phyloP scores from a whole-genome alignment of 2,329 filamentous ascomycete species.

The Thelonectria olida region DNA sequence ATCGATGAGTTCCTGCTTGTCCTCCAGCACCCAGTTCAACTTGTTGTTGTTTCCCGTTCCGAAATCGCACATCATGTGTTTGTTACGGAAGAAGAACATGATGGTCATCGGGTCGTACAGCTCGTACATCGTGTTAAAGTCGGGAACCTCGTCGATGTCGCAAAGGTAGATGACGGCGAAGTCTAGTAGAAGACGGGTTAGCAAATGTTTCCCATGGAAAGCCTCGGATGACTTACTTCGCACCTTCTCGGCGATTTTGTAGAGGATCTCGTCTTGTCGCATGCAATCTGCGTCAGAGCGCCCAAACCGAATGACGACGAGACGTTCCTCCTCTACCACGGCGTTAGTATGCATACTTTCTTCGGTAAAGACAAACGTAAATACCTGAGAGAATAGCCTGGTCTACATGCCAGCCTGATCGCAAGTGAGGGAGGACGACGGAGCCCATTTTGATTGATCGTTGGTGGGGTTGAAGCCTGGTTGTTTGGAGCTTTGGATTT shows the following conservation, averaged over 20 bases:
- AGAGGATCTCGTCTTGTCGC: conserved; percentile 89
- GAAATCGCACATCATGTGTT: conserved; percentile 99
- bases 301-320: conserved; percentile 94
- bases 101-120: conserved; percentile 92
- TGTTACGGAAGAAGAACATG: conserved; percentile 98
- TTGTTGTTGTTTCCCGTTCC: conserved; percentile 99
- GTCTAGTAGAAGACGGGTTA: conserved; percentile 46
- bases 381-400: conserved; percentile 77
- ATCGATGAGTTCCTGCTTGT: conserved; percentile 98
- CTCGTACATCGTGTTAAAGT: conserved; percentile 97
- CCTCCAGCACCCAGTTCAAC: conserved; percentile 91
- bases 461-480: not conserved
- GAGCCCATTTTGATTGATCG: conserved; percentile 67
- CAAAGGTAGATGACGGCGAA: conserved; percentile 93
- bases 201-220: not conserved
- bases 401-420: conserved; percentile 97
- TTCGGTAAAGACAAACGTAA: not conserved
- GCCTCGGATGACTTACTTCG: conserved; percentile 61
- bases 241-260: conserved; percentile 90
- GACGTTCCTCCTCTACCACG: conserved; percentile 79
- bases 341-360: not conserved
- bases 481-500: not conserved
- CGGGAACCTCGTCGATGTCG: conserved; percentile 89
- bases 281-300: conserved; percentile 79
- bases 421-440: conserved; percentile 89